These are phyloP conservation scores for Coniferiporia weirii DNA, from an alignment of 1,284 basidiomycete species.

Conservation along the genomic window DNA sequence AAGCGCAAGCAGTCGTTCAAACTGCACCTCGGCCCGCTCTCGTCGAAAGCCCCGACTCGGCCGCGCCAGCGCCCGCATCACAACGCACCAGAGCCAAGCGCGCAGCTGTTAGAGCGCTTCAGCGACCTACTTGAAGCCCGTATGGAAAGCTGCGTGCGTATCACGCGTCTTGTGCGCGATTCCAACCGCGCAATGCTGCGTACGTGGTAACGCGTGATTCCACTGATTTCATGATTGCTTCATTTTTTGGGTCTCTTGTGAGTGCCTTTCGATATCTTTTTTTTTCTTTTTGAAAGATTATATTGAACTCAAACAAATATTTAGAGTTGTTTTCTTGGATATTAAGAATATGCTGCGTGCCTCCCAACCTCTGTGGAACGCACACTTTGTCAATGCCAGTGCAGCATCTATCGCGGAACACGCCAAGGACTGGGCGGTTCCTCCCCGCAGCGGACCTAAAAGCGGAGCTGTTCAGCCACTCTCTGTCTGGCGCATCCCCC, in stretches of 20 bases:
- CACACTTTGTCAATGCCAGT: not conserved
- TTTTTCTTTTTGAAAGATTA: not conserved
- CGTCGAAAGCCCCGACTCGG: conserved; percentile 24
- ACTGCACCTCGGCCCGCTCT: conserved; percentile 42
- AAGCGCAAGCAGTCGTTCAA: conserved; percentile 45
- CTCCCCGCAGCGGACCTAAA: not conserved
- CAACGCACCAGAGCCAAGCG: conserved; percentile 32
- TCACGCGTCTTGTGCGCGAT: conserved; percentile 53
- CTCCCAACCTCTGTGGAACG: not conserved
- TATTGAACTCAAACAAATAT: not conserved
- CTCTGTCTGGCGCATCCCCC: not conserved
- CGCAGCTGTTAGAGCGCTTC: conserved; percentile 61
- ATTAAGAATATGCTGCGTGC: not conserved
- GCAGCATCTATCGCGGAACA: not conserved
- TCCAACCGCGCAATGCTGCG: conserved; percentile 32
- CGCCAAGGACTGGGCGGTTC: not conserved
- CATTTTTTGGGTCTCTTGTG: not conserved
- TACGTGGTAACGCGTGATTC: not conserved
- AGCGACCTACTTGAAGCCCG: conserved; percentile 65
- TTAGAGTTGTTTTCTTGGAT: not conserved
- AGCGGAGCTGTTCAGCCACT: too few relatives aligned
- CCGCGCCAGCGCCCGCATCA: conserved; percentile 16
- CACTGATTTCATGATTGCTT: not conserved
- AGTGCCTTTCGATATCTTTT: not conserved
- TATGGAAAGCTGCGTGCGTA: conserved; percentile 66